A percentile compares a stretch with the other conserved stretches of the same genome.
phyloP scores from a whole-genome alignment of 768 basidiomycete species.

The Tremella yokohamensis region DNA sequence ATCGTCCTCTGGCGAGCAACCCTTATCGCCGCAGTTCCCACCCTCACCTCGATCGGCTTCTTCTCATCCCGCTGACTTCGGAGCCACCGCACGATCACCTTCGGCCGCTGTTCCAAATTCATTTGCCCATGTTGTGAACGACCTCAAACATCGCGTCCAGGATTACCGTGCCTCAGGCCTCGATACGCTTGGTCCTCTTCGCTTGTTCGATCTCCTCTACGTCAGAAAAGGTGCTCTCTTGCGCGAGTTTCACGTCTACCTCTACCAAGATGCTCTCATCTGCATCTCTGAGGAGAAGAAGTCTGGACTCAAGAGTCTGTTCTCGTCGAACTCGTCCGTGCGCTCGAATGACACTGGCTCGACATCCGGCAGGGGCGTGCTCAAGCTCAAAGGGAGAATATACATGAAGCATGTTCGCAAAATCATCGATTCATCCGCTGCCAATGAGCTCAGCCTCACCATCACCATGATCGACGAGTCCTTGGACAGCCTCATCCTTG shows the following conservation, averaged over 20 bases:
- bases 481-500: conserved; percentile 89
- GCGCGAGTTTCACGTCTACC: conserved; percentile 91
- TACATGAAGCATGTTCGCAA: conserved; percentile 91
- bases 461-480: conserved; percentile 97
- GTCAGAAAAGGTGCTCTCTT: conserved; percentile 85
- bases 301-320: conserved; percentile 68
- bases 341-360: conserved; percentile 21
- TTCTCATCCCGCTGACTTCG: conserved; percentile 12
- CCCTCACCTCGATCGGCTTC: conserved; percentile 31
- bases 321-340: conserved; percentile 54
- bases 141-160: conserved; percentile 81
- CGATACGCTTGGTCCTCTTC: conserved; percentile 72
- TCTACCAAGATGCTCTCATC: conserved; percentile 96
- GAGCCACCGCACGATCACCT: conserved; percentile 8
- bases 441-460: conserved; percentile 82
- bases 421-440: conserved; percentile 68
- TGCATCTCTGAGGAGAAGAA: conserved; percentile 98
- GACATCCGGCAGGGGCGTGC: conserved; percentile 57
- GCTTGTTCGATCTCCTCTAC: conserved; percentile 86
- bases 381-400: conserved; percentile 89
- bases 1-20: conserved; percentile 11
- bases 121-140: conserved; percentile 78
- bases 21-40: conserved; percentile 27
- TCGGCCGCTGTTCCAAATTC: conserved; percentile 15
- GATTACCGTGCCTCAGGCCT: conserved; percentile 95